Evolutionary conservation across 2,329 filamentous ascomycete species (phyloP), one percentile per base, ranked within the genome.

Genomic region (Lithohypha guttulata): DNA sequence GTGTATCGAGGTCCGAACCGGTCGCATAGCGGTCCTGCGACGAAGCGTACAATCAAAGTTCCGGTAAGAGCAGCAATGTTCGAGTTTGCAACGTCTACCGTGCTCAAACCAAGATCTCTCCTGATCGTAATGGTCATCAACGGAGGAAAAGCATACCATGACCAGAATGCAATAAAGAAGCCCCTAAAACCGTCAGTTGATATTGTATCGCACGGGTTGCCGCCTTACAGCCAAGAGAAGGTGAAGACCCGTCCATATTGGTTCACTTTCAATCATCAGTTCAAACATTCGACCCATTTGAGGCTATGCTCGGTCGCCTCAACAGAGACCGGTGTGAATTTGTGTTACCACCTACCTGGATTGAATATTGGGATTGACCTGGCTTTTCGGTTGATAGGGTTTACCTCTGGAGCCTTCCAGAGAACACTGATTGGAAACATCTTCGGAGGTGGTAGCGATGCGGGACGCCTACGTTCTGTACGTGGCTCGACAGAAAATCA

Each of bases 91-190:
- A 94, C 70, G 58, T 94, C 71, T 21, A 68, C 65, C 18, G 78
- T 66, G 8, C 72, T 79, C 52, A 94, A 75, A 36, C 77, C 58
- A 23, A 94, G 71, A 55, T 94, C 84, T 46, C 77, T 68, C 57
- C 79, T 80, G 64, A 94, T 91, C 18, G 84, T 84, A 54, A 79
- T 74, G 36, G 77, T 75, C 55, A 83, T 39, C 28, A 35, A 25
- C 6, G 39, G 23, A 14, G 43, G 34, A 21, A 46, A 44, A 34
- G 41, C 43, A 13, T 29, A 27, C 73, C 73, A 94, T 9, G 84
- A 86, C 71, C 84, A 83, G 62, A 93, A 94, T 5, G 83, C 81
- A 39, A 89, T 73, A 71, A 91, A 78, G 61, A 91, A 91, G 2
- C 83, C 83, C 31, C 85, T n/a, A n/a, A n/a, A n/a, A n/a, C n/a